Percentiles rank a stretch among this genome's conserved stretches.
Conservation (phyloP, 2,329 filamentous ascomycete species). For the Tolypocladium endophyticum region DNA sequence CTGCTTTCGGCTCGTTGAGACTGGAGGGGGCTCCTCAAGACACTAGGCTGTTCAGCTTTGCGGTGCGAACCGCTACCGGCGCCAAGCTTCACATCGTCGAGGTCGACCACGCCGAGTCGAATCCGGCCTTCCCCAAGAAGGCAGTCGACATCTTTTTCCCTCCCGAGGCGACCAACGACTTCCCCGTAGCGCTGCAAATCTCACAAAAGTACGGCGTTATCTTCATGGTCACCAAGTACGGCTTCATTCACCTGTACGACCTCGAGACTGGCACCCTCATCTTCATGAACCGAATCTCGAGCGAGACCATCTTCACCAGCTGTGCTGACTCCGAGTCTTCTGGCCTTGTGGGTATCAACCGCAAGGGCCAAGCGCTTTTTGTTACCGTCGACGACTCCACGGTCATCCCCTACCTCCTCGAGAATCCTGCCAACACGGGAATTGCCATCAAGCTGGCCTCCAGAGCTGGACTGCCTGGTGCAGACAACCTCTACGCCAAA, state of each 20-base stretch:
- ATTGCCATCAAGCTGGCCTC: slow-evolving; percentile 96
- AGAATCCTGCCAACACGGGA: slow-evolving; percentile 88
- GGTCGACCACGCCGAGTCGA: slow-evolving; percentile 84
- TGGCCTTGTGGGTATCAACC: slow-evolving; percentile 90
- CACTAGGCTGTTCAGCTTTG: slow-evolving; percentile 94
- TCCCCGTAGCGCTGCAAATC: slow-evolving; percentile 95
- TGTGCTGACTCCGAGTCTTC: slow-evolving; percentile 72
- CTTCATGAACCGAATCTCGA: slow-evolving; percentile 99
- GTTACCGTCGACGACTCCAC: slow-evolving; percentile 88
- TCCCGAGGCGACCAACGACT: slow-evolving; percentile 88
- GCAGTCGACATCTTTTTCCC: slow-evolving; percentile 97
- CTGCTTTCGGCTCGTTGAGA: slow-evolving; percentile 81
- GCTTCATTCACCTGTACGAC: slow-evolving; percentile 97
- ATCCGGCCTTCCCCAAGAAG: slow-evolving; percentile 88
- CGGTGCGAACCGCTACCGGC: slow-evolving; percentile 77
- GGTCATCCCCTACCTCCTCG: slow-evolving; percentile 87
- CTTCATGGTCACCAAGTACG: slow-evolving; percentile 97
- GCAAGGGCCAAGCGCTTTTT: slow-evolving; percentile 91
- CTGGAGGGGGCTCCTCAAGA: slow-evolving; percentile 83
- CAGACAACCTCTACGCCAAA: slow-evolving; percentile 83
- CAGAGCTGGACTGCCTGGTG: slow-evolving; percentile 83
- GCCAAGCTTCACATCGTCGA: slow-evolving; percentile 97
- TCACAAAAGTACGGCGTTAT: slow-evolving; percentile 95
- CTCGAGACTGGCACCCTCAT: slow-evolving; percentile 91
- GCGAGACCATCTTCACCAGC: slow-evolving; percentile 97